Percentiles rank a stretch among this genome's conserved stretches.
phyloP scores from a whole-genome alignment of 331 rosid genomes.

The Quercus phellos region DNA sequence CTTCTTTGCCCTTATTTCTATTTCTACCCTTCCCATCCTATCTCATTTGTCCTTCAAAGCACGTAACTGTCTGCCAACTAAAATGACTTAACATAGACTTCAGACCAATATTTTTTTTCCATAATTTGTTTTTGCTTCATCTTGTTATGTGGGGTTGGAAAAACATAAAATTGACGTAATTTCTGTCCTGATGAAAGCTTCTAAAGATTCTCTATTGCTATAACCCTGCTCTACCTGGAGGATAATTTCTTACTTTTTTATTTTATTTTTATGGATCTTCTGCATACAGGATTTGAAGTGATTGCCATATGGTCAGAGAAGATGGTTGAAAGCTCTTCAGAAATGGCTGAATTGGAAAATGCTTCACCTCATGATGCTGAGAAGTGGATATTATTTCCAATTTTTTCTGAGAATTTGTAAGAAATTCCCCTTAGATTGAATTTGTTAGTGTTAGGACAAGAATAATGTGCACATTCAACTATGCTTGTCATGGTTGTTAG shows the following conservation, averaged over 20 bases:
- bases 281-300: slow-evolving; percentile 77
- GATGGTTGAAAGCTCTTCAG: slow-evolving; percentile 75
- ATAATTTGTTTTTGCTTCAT: slow-evolving; percentile 6
- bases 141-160: neutral
- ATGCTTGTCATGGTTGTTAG: slow-evolving; percentile 19
- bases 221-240: slow-evolving; percentile 1
- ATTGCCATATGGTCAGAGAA: slow-evolving; percentile 76
- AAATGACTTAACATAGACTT: slow-evolving; percentile 4
- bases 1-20: too few relatives aligned
- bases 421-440: slow-evolving; percentile 13
- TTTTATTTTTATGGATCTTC: slow-evolving; percentile 24
- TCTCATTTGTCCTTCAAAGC: neutral
- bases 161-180: neutral
- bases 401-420: slow-evolving; percentile 50
- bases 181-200: slow-evolving; percentile 15
- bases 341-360: slow-evolving; percentile 98
- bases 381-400: slow-evolving; percentile 75
- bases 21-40: too few relatives aligned
- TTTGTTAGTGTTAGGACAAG: slow-evolving; percentile 7
- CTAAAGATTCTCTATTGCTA: slow-evolving; percentile 17
- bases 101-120: neutral
- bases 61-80: neutral
- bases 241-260: slow-evolving; percentile 14
- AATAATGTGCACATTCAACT: slow-evolving; percentile 9
- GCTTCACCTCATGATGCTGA: slow-evolving; percentile 84